Evolutionary conservation across 805 yeast species (phyloP).

Genomic region (Yarrowia deformans): DNA sequence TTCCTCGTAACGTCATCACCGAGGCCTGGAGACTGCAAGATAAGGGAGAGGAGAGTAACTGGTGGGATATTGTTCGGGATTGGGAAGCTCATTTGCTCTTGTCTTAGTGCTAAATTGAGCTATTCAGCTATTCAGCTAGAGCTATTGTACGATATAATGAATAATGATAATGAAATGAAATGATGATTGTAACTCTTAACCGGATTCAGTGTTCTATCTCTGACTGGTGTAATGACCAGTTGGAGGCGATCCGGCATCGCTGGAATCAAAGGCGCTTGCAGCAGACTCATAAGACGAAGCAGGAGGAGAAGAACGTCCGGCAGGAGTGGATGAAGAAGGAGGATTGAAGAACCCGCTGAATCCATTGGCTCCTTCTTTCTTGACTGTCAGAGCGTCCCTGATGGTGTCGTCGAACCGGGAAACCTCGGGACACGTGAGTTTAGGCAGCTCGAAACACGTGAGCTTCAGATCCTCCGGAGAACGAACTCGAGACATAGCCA

Average conservation of each 20-base stretch:
- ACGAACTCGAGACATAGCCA: slow-evolving; percentile 91
- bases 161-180: slow-evolving; percentile 17
- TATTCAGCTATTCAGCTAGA: not conserved
- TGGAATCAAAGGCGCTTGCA: not conserved
- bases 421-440: slow-evolving; percentile 53
- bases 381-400: slow-evolving; percentile 1
- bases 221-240: not conserved
- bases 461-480: slow-evolving; percentile 81
- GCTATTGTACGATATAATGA: slow-evolving; percentile 30
- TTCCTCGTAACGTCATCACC: slow-evolving; percentile 81
- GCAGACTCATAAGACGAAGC: slow-evolving; percentile 10
- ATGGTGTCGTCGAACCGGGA: slow-evolving; percentile 5
- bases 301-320: not conserved
- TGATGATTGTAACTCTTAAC: not conserved
- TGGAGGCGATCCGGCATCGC: not conserved
- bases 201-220: not conserved
- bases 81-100: slow-evolving; percentile 89
- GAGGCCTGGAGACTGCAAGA: slow-evolving; percentile 84
- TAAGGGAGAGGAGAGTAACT: slow-evolving; percentile 63
- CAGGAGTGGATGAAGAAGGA: too few species aligned
- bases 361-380: not conserved
- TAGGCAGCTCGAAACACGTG: slow-evolving; percentile 65
- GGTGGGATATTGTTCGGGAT: slow-evolving; percentile 81
- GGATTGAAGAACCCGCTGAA: not conserved
- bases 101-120: slow-evolving; percentile 1